Evolutionary conservation across 1,284 basidiomycete species (phyloP).

Genomic region (Xerocomus minutiporus): DNA sequence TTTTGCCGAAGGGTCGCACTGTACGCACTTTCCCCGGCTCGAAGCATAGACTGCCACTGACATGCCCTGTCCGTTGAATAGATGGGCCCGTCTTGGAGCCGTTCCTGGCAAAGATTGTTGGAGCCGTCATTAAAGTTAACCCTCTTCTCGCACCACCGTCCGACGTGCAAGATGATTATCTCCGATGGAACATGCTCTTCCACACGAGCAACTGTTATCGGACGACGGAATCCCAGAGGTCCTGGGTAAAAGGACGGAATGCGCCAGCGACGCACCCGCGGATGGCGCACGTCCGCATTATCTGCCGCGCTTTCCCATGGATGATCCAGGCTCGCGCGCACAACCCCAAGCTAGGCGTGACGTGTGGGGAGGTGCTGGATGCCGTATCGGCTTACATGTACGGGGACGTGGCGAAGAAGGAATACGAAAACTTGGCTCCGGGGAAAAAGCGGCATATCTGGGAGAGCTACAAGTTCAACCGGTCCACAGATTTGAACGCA

Average conservation of each 20-base stretch:
- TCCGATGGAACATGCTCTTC: slow-evolving; percentile 76
- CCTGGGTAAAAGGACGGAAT: slow-evolving; percentile 64
- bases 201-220: slow-evolving; percentile 55
- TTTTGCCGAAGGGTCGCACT: slow-evolving; percentile 31
- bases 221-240: slow-evolving; percentile 55
- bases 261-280: slow-evolving; percentile 74
- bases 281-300: slow-evolving; percentile 45
- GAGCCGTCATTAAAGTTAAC: slow-evolving; percentile 49
- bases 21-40: slow-evolving; percentile 14
- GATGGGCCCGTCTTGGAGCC: slow-evolving; percentile 72
- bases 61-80: slow-evolving; percentile 25
- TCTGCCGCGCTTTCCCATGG: slow-evolving; percentile 58
- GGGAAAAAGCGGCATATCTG: slow-evolving; percentile 39
- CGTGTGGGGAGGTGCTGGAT: slow-evolving; percentile 70
- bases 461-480: slow-evolving; percentile 57
- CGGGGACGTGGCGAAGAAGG: slow-evolving; percentile 44
- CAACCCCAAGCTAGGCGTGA: slow-evolving; percentile 53
- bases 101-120: slow-evolving; percentile 47
- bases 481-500: slow-evolving; percentile 55
- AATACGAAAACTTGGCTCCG: slow-evolving; percentile 43
- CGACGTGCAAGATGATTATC: slow-evolving; percentile 46
- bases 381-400: slow-evolving; percentile 48
- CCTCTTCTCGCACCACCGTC: slow-evolving; percentile 52
- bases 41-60: slow-evolving; percentile 11
- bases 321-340: slow-evolving; percentile 50